phyloP scores from a whole-genome alignment of 805 yeast genomes.

The Candida rishiriensis region DNA sequence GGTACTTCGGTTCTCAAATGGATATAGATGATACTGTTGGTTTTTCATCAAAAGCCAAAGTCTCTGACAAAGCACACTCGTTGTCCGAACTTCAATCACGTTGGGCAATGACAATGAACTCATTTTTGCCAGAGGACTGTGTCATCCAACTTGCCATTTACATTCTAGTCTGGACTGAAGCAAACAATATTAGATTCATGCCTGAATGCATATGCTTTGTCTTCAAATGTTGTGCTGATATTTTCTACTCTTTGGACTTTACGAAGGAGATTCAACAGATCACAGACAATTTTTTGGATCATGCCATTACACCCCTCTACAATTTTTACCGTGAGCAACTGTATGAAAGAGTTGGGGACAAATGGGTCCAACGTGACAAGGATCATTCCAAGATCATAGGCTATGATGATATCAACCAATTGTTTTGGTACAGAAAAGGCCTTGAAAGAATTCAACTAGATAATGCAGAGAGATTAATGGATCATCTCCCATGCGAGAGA shows the following conservation, averaged over 20 bases:
- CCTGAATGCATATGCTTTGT: slow-evolving; percentile 87
- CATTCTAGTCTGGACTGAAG: slow-evolving; percentile 85
- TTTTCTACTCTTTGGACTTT: slow-evolving; percentile 47
- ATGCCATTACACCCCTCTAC: slow-evolving; percentile 71
- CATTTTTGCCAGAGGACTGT: slow-evolving; percentile 48
- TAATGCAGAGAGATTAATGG: slow-evolving; percentile 44
- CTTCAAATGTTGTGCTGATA: slow-evolving; percentile 74
- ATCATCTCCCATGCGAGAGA: slow-evolving; percentile 50
- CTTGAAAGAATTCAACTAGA: slow-evolving; percentile 49
- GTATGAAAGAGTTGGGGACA: slow-evolving; percentile 40
- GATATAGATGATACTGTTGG: slow-evolving; percentile 53
- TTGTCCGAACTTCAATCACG: slow-evolving; percentile 42
- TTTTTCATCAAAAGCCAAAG: slow-evolving; percentile 24
- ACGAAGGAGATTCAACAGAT: slow-evolving; percentile 28
- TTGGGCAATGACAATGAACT: slow-evolving; percentile 50
- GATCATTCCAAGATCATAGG: slow-evolving; percentile 74
- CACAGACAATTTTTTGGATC: slow-evolving; percentile 50
- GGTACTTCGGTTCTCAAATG: slow-evolving; percentile 74
- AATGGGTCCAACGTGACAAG: slow-evolving; percentile 43
- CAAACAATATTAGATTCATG: slow-evolving; percentile 79
- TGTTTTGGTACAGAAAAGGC: slow-evolving; percentile 79
- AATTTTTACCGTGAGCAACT: slow-evolving; percentile 52
- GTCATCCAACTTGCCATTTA: slow-evolving; percentile 64
- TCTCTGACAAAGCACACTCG: slow-evolving; percentile 20
- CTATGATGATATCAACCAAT: slow-evolving; percentile 85